Evolutionary conservation across 441 rosid species (phyloP).

Genomic region (Corymbia calophylla): DNA sequence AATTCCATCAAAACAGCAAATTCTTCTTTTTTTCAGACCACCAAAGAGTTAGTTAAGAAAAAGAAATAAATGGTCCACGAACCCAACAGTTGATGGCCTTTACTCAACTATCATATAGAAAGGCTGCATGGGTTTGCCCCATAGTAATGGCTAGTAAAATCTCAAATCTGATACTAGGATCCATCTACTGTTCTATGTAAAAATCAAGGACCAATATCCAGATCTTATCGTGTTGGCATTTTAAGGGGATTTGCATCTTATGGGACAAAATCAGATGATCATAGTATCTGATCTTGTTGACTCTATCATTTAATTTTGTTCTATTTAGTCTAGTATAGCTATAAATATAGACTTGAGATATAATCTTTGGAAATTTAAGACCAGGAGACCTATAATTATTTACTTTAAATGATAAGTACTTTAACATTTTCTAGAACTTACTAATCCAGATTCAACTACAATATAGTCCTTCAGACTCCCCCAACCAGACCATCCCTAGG

Average conservation of each 20-base stretch:
- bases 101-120: not conserved
- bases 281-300: accelerated
- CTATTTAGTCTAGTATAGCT: not conserved
- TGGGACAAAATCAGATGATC: not conserved
- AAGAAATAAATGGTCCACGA: not conserved
- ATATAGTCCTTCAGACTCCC: not conserved
- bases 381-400: not conserved
- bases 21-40: not conserved
- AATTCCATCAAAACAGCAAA: not conserved
- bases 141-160: not conserved
- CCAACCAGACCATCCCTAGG: accelerated
- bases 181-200: not conserved
- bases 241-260: not conserved
- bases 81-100: not conserved
- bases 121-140: not conserved
- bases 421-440: not conserved
- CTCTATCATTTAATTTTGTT: not conserved
- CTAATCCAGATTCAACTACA: not conserved
- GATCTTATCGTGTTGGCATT: not conserved
- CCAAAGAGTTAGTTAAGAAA: not conserved
- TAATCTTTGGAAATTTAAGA: not conserved
- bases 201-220: not conserved
- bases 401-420: not conserved
- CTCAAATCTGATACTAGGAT: not conserved
- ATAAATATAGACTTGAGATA: not conserved